phyloP scores from a whole-genome alignment of 2,329 filamentous ascomycete species.

The Clonostachys rosea region DNA sequence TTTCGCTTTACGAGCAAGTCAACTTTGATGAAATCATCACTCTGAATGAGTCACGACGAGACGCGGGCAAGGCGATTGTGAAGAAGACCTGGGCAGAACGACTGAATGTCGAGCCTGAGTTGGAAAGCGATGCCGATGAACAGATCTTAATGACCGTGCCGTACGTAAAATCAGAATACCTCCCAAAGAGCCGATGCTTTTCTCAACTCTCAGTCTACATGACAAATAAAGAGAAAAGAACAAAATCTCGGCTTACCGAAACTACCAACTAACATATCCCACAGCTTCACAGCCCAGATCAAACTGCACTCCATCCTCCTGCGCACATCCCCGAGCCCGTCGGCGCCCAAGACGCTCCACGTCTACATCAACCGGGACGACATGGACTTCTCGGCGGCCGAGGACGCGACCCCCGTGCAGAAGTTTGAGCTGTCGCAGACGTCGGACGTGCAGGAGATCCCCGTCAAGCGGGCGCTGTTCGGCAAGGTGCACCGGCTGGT shows the following conservation, averaged over 20 bases:
- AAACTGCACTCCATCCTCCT: constrained; percentile 88
- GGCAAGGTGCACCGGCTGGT: constrained; percentile 77
- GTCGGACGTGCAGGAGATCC: constrained; percentile 78
- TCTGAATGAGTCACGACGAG: constrained; percentile 71
- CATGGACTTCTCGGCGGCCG: constrained; percentile 76
- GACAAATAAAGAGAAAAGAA: neutral
- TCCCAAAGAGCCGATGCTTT: no score
- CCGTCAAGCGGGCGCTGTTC: constrained; percentile 84
- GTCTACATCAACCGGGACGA: constrained; percentile 84
- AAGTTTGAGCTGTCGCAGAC: constrained; percentile 73
- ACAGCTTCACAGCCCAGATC: constrained; percentile 86
- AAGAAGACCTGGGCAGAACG: constrained; percentile 91
- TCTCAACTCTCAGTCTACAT: neutral
- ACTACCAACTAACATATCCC: neutral
- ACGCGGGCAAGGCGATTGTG: constrained; percentile 69
- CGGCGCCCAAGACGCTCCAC: constrained; percentile 78
- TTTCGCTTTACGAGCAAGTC: constrained; percentile 87
- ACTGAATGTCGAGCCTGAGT: constrained; percentile 64
- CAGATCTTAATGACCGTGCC: constrained; percentile 91
- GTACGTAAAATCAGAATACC: constrained; percentile 41
- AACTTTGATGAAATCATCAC: constrained; percentile 82
- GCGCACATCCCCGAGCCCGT: constrained; percentile 66
- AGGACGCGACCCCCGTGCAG: constrained; percentile 68
- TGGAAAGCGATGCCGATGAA: constrained; percentile 84
- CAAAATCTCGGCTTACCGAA: neutral